These are phyloP conservation scores for Salix udensis DNA, from an alignment of 345 rosid genomes.

Conservation along the genomic window DNA sequence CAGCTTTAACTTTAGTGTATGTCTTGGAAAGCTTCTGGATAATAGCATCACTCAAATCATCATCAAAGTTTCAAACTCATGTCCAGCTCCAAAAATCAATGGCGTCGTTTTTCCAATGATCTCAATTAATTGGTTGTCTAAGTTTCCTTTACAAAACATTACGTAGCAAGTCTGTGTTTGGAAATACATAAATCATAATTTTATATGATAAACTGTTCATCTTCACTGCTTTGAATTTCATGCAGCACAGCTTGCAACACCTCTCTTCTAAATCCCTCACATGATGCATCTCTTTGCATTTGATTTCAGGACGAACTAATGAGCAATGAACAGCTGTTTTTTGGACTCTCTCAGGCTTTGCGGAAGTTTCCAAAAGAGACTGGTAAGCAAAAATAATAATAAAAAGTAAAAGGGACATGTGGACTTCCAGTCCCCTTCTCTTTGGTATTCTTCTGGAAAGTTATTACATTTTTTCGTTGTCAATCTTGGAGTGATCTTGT, in stretches of 20 bases:
- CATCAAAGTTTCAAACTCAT: background rate
- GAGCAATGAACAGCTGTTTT: slow-evolving; percentile 92
- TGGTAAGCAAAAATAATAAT: slow-evolving; percentile 40
- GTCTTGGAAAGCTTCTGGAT: background rate
- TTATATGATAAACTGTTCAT: background rate
- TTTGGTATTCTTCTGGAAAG: slow-evolving; percentile 8
- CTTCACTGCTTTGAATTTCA: background rate
- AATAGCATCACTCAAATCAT: background rate
- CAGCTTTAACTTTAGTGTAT: background rate
- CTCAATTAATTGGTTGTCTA: background rate
- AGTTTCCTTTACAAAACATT: background rate
- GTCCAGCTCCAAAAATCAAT: background rate
- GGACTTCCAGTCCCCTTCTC: background rate
- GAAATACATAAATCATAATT: too few species aligned
- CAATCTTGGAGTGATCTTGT: slow-evolving; percentile 11
- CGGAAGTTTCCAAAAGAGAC: slow-evolving; percentile 96
- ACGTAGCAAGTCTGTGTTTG: background rate
- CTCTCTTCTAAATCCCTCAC: slow-evolving; percentile 11
- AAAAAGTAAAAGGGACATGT: background rate
- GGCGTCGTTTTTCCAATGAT: background rate
- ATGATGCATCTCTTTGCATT: slow-evolving; percentile 13
- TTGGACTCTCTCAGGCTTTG: slow-evolving; percentile 90
- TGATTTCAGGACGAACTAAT: slow-evolving; percentile 82
- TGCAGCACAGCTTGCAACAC: slow-evolving; percentile 5
- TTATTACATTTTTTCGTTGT: slow-evolving; percentile 12